Evolutionary conservation across 2,329 filamentous ascomycete genomes (phyloP), one percentile per base, ranked within the genome.

Genomic region (Penicillium sp.): DNA sequence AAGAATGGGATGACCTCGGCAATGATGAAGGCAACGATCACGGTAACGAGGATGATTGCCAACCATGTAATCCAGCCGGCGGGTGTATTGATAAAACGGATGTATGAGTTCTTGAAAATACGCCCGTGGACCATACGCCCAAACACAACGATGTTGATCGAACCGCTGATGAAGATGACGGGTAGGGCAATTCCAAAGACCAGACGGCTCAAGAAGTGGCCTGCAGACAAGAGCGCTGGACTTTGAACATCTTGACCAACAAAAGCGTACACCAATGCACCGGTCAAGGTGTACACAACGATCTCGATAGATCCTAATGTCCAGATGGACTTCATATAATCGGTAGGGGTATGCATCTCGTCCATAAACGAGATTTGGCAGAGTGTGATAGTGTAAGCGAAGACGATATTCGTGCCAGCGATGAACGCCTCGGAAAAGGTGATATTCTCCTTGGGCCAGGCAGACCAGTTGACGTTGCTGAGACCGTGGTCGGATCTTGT

Each of bases 1-100:
- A 95, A 95, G 79, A 94, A 93, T 0, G 90, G 90, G 64, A 93
- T 93, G 42, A 92, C 86, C 69, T 93, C 88, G 4, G 89, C 88
- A 61, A 92, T 92, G 69, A 95, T 83, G 69, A 93, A 94, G 3
- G 89, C 90, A n/a, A 88, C 64, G 16, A 92, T 74, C 87, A 90
- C 95, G 3, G 87, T 89, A 1, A 71, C 24, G 9, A 50, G 45
- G 24, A 71, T 68, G 3, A 69, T 48, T 7, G 31, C 48, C 21
- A 70, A 49, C 70, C 70, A 73, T 29, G 69, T 69, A 18, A 65
- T 50, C 70, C 70, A 73, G 21, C 70, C 68, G 57, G 65, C 67
- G 54, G 62, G 65, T 36, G 67, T 70, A 64, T 72, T 70, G 43
- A 69, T 65, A 58, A 66, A 71, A 27, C 67, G 68, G 59, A 76